Base-by-base conservation (phyloP, 805 yeast genomes). In the Candida schatavii region DNA sequence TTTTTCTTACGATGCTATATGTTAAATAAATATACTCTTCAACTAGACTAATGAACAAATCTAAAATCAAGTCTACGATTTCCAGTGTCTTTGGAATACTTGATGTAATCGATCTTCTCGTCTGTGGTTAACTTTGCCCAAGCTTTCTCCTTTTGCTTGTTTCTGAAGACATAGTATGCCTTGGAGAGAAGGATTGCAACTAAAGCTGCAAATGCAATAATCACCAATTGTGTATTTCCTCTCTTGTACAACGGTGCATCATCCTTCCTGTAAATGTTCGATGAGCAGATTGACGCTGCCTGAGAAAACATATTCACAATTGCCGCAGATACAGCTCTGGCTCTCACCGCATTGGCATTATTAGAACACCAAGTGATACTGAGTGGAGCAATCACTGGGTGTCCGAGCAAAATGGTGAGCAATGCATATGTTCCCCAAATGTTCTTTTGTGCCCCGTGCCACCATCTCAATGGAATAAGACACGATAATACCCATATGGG, bases 241-340 rank as follows among this genome's bases (percentile, higher is more conserved):
- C 73, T 59, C 30, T 69, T 69, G 54, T 85, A 85, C 23, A 70
- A 53, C 1, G 89, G 90, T 32, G 63, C 64, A 53, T 84, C 90
- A 33, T 70, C 73, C 1, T 56, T 55, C 37, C 81, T 59, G 57
- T 83, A 84, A 6, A 84, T 70, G 51, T 82, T 76, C 5, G 80
- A 63, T 3, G 79, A 62, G 5, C 75, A 62, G 37, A 84, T 78
- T 15, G 66, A 58, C 1, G 80, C 83, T 0, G 77, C 64, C 54
- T 84, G 89, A 1, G 77, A 78, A 55, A 71, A 74, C 69, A 82
- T 80, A 51, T 83, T 84, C 53, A 77, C 81, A 37, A 83, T 43
- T 0, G 88, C 80, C 0, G 87, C 77, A 11, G 83, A 72, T 4
- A 83, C 80, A 0, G 88, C 77, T 49, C 90, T 65, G 2, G 78